phyloP scores from a whole-genome alignment of 768 basidiomycete genomes.

The Bullera alba region DNA sequence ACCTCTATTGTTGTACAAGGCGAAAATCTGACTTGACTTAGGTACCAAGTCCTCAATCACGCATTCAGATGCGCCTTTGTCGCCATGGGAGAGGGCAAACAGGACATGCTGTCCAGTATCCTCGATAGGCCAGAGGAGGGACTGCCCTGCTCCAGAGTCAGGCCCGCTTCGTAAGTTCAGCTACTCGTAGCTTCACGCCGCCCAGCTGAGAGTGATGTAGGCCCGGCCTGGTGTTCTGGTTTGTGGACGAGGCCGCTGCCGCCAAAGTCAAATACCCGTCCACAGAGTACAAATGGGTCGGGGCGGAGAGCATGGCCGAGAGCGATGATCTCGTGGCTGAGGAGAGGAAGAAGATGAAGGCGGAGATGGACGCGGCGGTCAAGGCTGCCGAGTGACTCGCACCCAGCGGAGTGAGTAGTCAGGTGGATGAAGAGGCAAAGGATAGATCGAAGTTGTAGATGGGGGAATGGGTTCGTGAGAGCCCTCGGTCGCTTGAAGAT shows the following conservation, averaged over 20 bases:
- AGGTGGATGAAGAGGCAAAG: too few relatives aligned
- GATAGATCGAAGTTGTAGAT: too few relatives aligned
- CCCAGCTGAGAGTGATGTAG: conserved; percentile 3
- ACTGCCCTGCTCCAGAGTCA: conserved; percentile 76
- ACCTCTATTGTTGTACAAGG: neutral
- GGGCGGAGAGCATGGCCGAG: conserved; percentile 10
- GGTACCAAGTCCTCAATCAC: conserved; percentile 47
- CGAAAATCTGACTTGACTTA: conserved; percentile 3
- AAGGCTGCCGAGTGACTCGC: conserved; percentile 15
- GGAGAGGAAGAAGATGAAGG: conserved; percentile 36
- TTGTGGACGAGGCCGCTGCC: conserved; percentile 79
- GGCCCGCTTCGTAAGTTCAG: conserved; percentile 52
- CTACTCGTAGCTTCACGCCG: too few relatives aligned
- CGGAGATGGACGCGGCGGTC: conserved; percentile 38
- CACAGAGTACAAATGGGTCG: conserved; percentile 39
- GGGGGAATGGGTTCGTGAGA: too few relatives aligned
- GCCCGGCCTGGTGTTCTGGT: conserved; percentile 89
- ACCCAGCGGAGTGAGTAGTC: too few relatives aligned
- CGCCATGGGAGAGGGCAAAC: conserved; percentile 73
- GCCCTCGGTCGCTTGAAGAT: too few relatives aligned
- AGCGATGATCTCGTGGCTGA: conserved; percentile 26
- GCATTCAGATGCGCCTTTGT: conserved; percentile 77
- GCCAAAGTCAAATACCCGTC: conserved; percentile 39
- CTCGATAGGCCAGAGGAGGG: conserved; percentile 72
- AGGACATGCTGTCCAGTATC: conserved; percentile 62